Percentiles rank a stretch among this genome's conserved stretches.
These are phyloP conservation scores for Phytophthora hybrid DNA, from an alignment of 352 stramenopile species.

Conservation along the genomic window DNA sequence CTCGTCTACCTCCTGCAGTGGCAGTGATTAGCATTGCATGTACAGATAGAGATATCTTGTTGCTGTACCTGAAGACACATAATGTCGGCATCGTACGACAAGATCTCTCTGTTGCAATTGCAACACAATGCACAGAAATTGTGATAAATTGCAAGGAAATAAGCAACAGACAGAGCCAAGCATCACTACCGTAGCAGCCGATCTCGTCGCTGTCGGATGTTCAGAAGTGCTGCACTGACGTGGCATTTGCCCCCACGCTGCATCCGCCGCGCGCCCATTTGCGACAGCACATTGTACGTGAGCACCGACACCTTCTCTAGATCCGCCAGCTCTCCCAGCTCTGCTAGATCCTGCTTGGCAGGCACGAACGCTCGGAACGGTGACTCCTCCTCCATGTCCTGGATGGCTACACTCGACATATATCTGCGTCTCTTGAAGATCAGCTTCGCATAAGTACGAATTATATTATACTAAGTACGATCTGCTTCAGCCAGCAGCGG, in stretches of 20 bases:
- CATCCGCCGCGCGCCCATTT: conserved; percentile 70
- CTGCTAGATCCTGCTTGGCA: conserved; percentile 47
- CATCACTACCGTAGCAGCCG: conserved; percentile 54
- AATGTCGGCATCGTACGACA: conserved; percentile 84
- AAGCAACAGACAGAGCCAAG: neutral
- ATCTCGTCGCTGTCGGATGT: conserved; percentile 62
- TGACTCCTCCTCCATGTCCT: conserved; percentile 7
- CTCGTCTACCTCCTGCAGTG: conserved; percentile 80
- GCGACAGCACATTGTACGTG: conserved; percentile 87
- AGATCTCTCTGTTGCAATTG: conserved; percentile 60
- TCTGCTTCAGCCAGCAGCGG: neutral
- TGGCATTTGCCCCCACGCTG: conserved; percentile 58
- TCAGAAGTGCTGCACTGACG: conserved; percentile 60
- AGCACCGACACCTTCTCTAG: conserved; percentile 74
- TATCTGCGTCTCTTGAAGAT: neutral
- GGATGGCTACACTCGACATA: no score
- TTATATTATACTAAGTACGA: neutral
- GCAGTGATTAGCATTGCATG: neutral
- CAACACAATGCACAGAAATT: neutral
- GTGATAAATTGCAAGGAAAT: neutral
- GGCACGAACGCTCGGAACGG: conserved; percentile 55
- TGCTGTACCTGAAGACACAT: conserved; percentile 77
- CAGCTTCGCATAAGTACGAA: neutral
- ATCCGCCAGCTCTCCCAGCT: conserved; percentile 53
- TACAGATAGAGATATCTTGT: no score